Conservation (phyloP, 2,329 filamentous ascomycete species). For the Aspergillus bombycis region DNA sequence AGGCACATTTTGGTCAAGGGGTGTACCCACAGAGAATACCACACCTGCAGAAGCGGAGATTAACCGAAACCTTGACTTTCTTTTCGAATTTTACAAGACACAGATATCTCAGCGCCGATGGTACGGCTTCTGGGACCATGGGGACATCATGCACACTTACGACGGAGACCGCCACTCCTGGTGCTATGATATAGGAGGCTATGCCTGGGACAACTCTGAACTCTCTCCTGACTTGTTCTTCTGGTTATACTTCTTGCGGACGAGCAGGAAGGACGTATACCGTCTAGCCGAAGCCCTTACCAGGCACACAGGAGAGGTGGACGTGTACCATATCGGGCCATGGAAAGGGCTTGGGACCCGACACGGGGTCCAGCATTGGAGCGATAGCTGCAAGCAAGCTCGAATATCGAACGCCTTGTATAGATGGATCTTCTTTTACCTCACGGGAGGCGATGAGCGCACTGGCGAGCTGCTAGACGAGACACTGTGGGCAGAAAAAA, state of each 20-base stretch:
- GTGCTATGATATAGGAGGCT: constrained; percentile 68
- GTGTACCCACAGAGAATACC: constrained; percentile 19
- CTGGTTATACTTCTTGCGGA: constrained; percentile 65
- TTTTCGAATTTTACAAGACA: constrained; percentile 58
- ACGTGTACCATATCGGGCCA: constrained; percentile 62
- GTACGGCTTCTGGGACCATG: constrained; percentile 67
- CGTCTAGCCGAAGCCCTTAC: constrained; percentile 62
- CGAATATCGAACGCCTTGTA: constrained; percentile 64
- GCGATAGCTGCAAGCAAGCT: constrained; percentile 65
- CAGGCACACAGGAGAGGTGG: constrained; percentile 63
- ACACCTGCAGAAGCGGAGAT: constrained; percentile 35
- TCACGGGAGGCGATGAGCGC: constrained; percentile 60
- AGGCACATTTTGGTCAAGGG: constrained; percentile 58
- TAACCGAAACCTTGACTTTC: constrained; percentile 58
- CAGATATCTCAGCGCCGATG: constrained; percentile 62
- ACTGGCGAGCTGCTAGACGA: constrained; percentile 59
- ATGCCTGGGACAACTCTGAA: constrained; percentile 68
- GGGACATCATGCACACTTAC: constrained; percentile 67
- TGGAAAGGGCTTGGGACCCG: constrained; percentile 64
- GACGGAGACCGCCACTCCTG: constrained; percentile 62
- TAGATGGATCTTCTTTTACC: constrained; percentile 60
- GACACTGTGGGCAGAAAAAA: constrained; percentile 55
- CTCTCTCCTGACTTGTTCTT: constrained; percentile 65
- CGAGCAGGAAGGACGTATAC: constrained; percentile 60
- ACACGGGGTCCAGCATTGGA: constrained; percentile 65